phyloP scores from a whole-genome alignment of 257 asterid species.

The Solanum appendiculatum region DNA sequence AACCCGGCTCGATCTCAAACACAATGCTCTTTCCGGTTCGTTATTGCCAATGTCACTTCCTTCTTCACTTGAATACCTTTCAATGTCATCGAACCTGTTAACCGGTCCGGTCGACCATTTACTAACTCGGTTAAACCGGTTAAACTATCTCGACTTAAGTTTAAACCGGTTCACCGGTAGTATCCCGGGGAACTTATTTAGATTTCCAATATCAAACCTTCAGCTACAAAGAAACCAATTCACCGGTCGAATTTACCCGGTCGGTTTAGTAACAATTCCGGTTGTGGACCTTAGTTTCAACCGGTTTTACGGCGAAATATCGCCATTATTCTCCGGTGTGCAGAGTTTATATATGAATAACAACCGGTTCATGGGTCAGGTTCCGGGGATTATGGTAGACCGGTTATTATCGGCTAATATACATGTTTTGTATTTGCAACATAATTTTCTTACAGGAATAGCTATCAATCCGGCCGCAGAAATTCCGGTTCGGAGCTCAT shows the following conservation, averaged over 20 bases:
- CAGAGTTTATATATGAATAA: constrained; percentile 68
- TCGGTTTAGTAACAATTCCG: constrained; percentile 44
- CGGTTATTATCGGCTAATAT: constrained; percentile 54
- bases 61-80: constrained; percentile 53
- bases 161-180: constrained; percentile 65
- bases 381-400: constrained; percentile 64
- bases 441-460: constrained; percentile 82
- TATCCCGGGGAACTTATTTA: constrained; percentile 45
- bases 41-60: constrained; percentile 53
- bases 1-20: constrained; percentile 72
- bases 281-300: constrained; percentile 82
- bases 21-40: constrained; percentile 66
- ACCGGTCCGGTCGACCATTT: constrained; percentile 54
- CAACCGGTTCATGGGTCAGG: constrained; percentile 82
- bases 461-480: constrained; percentile 65
- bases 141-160: constrained; percentile 70
- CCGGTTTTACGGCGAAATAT: constrained; percentile 64
- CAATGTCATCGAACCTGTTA: constrained; percentile 68
- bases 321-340: constrained; percentile 68
- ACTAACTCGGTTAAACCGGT: constrained; percentile 31
- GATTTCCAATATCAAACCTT: constrained; percentile 49
- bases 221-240: constrained; percentile 73
- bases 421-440: constrained; percentile 61
- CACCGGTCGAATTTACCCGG: constrained; percentile 51
- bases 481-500: constrained; percentile 63